Base-by-base conservation (phyloP, 257 asterid genomes). In the Buddleja alternifolia region DNA sequence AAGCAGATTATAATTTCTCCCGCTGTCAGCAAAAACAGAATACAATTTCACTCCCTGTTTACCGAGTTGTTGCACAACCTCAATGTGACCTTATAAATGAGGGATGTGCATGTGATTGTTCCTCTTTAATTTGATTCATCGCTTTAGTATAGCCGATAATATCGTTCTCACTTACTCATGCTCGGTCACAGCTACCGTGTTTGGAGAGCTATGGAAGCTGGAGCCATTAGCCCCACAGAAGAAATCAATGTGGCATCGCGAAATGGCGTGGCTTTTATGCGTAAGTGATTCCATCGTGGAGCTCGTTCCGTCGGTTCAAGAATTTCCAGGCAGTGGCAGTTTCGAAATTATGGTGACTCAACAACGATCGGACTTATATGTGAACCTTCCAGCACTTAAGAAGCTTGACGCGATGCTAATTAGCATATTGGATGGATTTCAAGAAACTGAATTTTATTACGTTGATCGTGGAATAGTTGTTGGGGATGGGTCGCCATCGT, bases 231-330 rank as follows among this genome's bases (percentile, higher is more conserved):
- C 88, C 10, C 86, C 80, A 0, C 84, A 75, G 69, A 90, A 73
- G 72, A 80, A 77, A 62, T 75, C 86, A 21, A 82, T 81, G 85
- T 93, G 99, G 97, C 74, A 55, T 16, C 78, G 92, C 44, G 97
- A 93, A 73, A 93, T 93, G 90, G 96, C 88, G 21, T 88, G 97
- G 97, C 97, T 93, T 55, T 74, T 90, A n/a, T 88, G 89, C 8
- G 97, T 90, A n/a, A 85, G 88, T 42, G 95, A 88, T 66, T 87
- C 92, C 53, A 90, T 93, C 10, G 93, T 93, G 2, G 99, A 93
- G 84, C 91, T 93, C 36, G 81, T 90, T 69, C 97, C 99, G 8
- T 81, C 97, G 0, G 82, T 85, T 71, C 96, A 93, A 73, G 91
- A 87, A 73, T 78, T 81, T 61, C 89, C 96, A 6, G 87, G 88